phyloP scores from a whole-genome alignment of 2,329 filamentous ascomycete species.

The Orbilia brochopaga region DNA sequence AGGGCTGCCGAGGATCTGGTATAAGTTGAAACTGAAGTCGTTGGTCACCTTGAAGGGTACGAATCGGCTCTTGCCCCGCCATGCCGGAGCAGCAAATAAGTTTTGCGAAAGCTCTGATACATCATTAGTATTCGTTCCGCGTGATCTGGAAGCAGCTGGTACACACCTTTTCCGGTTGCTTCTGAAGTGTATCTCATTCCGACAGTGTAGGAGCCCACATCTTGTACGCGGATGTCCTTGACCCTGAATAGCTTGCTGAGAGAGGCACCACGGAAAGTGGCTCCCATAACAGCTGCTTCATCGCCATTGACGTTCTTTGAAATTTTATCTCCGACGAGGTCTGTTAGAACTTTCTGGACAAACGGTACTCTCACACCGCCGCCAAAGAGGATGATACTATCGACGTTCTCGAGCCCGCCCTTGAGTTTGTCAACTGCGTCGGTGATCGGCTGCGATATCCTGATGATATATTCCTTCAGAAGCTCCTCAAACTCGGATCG shows the following conservation, averaged over 20 bases:
- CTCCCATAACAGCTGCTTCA: constrained; percentile 93
- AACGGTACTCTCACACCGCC: constrained; percentile 90
- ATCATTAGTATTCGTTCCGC: constrained; percentile 51
- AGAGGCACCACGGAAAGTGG: constrained; percentile 89
- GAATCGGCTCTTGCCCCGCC: constrained; percentile 79
- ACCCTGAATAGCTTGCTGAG: constrained; percentile 95
- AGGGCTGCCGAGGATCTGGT: constrained; percentile 55
- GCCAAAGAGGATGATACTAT: constrained; percentile 91
- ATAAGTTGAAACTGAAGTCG: constrained; percentile 72
- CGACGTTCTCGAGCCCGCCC: constrained; percentile 75
- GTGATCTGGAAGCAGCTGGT: not conserved
- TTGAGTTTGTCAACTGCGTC: constrained; percentile 76
- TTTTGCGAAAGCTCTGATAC: constrained; percentile 71
- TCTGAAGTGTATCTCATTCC: constrained; percentile 77
- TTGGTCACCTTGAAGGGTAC: constrained; percentile 76
- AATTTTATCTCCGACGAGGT: constrained; percentile 76
- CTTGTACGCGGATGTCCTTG: constrained; percentile 89
- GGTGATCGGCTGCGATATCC: constrained; percentile 73
- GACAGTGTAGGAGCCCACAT: constrained; percentile 75
- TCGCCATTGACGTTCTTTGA: constrained; percentile 95
- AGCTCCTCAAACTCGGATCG: constrained; percentile 82
- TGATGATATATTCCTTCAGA: constrained; percentile 69
- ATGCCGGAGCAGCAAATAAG: constrained; percentile 79
- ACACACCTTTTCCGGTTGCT: constrained; percentile 57
- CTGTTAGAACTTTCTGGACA: constrained; percentile 86